Percentiles rank a stretch among this genome's conserved stretches.
Evolutionary conservation across 2,329 filamentous ascomycete genomes (phyloP).

Genomic region (Alternaria longipes): DNA sequence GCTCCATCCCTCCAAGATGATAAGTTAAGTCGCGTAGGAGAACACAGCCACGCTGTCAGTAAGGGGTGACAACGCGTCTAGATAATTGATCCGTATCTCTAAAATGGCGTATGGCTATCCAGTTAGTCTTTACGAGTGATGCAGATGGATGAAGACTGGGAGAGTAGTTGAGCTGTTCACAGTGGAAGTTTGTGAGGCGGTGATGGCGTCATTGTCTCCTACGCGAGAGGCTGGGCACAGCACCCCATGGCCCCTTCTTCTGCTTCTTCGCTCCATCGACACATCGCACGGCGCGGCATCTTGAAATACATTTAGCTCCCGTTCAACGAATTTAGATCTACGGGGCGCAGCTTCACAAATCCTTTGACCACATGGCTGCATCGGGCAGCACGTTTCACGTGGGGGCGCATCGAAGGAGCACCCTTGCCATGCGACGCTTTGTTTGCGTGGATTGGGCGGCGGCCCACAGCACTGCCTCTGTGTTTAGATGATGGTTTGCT

Average conservation of each 20-base stretch:
- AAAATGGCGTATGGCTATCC: neutral
- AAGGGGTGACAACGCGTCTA: neutral
- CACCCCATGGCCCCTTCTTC: neutral
- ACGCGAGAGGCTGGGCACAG: neutral
- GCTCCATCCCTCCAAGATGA: too few relatives aligned
- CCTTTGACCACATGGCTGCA: constrained; percentile 14
- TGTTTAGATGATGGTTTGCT: constrained; percentile 1
- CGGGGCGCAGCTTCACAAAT: neutral
- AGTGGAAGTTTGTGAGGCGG: neutral
- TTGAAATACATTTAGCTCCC: neutral
- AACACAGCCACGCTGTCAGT: neutral
- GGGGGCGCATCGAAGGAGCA: constrained; percentile 7
- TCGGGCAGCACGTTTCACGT: constrained; percentile 12
- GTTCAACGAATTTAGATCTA: neutral
- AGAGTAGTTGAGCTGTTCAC: neutral
- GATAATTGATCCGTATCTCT: neutral
- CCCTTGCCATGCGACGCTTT: constrained; percentile 24
- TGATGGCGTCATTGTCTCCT: constrained; percentile 3
- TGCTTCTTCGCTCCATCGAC: neutral
- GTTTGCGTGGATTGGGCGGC: constrained; percentile 22
- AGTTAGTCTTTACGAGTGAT: neutral
- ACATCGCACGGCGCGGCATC: neutral
- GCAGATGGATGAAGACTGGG: neutral
- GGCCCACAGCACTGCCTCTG: constrained; percentile 3
- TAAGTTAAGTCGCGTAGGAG: neutral